phyloP scores from a whole-genome alignment of 257 asterid species.

The Solanum chmielewskii region DNA sequence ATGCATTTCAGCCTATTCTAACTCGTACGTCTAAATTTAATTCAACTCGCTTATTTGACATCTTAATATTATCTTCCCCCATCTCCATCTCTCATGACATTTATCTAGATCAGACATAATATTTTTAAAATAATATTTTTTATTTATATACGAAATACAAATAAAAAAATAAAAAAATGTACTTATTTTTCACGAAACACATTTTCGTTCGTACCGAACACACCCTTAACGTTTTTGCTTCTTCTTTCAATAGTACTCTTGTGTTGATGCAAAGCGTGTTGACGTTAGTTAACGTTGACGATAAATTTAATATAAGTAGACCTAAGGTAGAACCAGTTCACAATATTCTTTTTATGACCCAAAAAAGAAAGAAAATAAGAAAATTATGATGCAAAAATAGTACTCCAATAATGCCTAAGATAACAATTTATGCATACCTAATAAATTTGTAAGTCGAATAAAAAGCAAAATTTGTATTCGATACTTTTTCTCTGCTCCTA shows the following conservation, averaged over 20 bases:
- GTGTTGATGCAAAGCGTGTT: not conserved
- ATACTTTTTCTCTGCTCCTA: not conserved
- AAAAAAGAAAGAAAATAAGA: not conserved
- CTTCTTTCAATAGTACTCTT: not conserved
- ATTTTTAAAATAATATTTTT: too few species aligned
- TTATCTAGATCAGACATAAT: too few species aligned
- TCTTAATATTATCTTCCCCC: too few species aligned
- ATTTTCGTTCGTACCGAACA: not conserved
- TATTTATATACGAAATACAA: too few species aligned
- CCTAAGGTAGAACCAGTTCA: not conserved
- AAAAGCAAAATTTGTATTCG: not conserved
- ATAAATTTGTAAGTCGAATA: not conserved
- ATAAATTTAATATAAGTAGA: not conserved
- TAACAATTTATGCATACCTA: not conserved
- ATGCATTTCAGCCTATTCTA: not conserved
- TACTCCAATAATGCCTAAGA: not conserved
- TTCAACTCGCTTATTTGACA: not conserved
- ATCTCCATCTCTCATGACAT: not conserved
- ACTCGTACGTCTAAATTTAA: too few species aligned
- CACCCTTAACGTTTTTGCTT: not conserved
- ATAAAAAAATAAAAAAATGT: too few species aligned
- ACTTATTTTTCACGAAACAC: not conserved
- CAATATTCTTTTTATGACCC: not conserved
- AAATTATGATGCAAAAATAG: not conserved
- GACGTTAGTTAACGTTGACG: not conserved